Evolutionary conservation across 1,284 basidiomycete species (phyloP).

Genomic region (Tetrapyrgos nigripes): DNA sequence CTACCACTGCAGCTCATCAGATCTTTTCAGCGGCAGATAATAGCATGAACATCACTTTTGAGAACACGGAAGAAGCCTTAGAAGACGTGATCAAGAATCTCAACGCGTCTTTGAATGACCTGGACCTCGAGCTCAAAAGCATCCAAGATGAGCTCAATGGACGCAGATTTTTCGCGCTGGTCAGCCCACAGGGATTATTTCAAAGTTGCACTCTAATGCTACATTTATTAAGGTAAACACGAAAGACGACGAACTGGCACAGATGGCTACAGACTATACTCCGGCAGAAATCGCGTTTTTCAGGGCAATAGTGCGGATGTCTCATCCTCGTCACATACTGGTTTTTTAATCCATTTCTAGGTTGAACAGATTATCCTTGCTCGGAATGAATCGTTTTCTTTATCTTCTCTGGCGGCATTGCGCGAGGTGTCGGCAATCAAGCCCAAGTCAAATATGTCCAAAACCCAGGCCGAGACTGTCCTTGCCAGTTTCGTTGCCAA

Average conservation of each 20-base stretch:
- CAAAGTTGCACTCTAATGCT: neutral
- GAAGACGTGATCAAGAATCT: slow-evolving; percentile 63
- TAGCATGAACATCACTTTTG: slow-evolving; percentile 50
- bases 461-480: slow-evolving; percentile 76
- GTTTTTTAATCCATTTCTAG: slow-evolving; percentile 43
- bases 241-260: slow-evolving; percentile 79
- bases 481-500: slow-evolving; percentile 82
- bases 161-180: slow-evolving; percentile 68
- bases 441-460: slow-evolving; percentile 70
- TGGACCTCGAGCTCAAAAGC: slow-evolving; percentile 75
- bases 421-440: slow-evolving; percentile 71
- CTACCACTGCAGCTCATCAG: neutral
- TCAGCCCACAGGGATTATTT: slow-evolving; percentile 39
- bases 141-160: slow-evolving; percentile 70
- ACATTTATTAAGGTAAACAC: slow-evolving; percentile 67
- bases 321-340: slow-evolving; percentile 1
- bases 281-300: slow-evolving; percentile 82
- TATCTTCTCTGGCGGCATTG: slow-evolving; percentile 78
- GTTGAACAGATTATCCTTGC: slow-evolving; percentile 89
- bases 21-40: slow-evolving; percentile 53
- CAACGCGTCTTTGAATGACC: slow-evolving; percentile 64
- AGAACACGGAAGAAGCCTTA: slow-evolving; percentile 57
- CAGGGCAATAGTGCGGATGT: slow-evolving; percentile 70
- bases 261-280: slow-evolving; percentile 83
- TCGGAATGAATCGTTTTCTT: slow-evolving; percentile 72